These are phyloP conservation scores for Eutypa lata DNA, from an alignment of 2,329 filamentous ascomycete genomes.

Conservation along the genomic window DNA sequence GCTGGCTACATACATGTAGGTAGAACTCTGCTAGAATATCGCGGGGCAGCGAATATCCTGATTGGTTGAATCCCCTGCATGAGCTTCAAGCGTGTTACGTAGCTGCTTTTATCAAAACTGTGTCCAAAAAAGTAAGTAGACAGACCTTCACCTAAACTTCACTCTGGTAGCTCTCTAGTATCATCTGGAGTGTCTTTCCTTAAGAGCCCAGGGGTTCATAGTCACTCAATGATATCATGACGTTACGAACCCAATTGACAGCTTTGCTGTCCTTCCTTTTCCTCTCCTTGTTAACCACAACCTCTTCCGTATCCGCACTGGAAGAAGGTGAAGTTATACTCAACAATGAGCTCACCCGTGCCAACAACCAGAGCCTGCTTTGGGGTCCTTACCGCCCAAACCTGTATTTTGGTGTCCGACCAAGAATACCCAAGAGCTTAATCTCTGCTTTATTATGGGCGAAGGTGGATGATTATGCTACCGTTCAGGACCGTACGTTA, in stretches of 20 bases:
- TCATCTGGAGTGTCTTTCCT: neutral
- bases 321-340: conserved; percentile 33
- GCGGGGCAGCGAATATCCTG: neutral
- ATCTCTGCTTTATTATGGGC: conserved; percentile 86
- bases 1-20: neutral
- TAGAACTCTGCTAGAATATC: neutral
- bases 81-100: neutral
- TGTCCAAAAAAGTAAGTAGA: conserved; percentile 17
- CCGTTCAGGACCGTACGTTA: conserved; percentile 67
- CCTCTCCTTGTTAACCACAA: conserved; percentile 10
- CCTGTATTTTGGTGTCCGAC: conserved; percentile 87
- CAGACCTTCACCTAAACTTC: neutral
- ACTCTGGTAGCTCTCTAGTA: neutral
- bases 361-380: conserved; percentile 79
- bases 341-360: conserved; percentile 46
- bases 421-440: conserved; percentile 76
- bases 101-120: conserved; percentile 14
- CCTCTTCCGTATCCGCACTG: conserved; percentile 20
- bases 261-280: conserved; percentile 28
- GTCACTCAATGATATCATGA: conserved; percentile 27
- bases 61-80: neutral
- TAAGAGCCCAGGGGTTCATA: neutral
- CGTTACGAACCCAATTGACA: conserved; percentile 25
- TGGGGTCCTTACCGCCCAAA: conserved; percentile 97
- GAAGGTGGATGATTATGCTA: conserved; percentile 73